A percentile compares a stretch with the other conserved stretches of the same genome.
These are phyloP conservation scores for Clavulina sp. DNA, from an alignment of 768 basidiomycete genomes.

Conservation along the genomic window DNA sequence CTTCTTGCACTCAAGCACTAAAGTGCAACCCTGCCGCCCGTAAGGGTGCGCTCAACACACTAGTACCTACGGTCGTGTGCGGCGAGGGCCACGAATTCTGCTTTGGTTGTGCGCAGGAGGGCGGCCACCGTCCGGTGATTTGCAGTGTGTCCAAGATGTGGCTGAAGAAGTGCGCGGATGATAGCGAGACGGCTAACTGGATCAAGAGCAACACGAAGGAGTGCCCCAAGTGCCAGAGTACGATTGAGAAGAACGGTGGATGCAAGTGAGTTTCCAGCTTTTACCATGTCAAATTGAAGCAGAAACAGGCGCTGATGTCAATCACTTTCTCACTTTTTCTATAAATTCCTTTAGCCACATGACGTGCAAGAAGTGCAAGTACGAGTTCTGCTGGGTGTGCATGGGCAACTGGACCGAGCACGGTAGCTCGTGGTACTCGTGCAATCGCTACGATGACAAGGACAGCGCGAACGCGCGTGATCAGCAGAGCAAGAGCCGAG, in stretches of 20 bases:
- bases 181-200: conserved; percentile 98
- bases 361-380: conserved; percentile 99
- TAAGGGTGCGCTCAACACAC: conserved; percentile 49
- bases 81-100: conserved; percentile 65
- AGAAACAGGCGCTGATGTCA: not conserved
- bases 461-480: conserved; percentile 75
- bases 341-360: conserved; percentile 56
- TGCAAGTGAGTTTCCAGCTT: conserved; percentile 67
- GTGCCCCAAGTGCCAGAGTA: conserved; percentile 87
- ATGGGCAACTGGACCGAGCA: conserved; percentile 99
- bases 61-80: conserved; percentile 84
- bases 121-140: conserved; percentile 81
- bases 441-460: conserved; percentile 94
- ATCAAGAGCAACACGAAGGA: conserved; percentile 99
- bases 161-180: conserved; percentile 94
- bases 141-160: conserved; percentile 82
- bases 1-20: conserved; percentile 86
- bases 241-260: conserved; percentile 99
- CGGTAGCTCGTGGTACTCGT: conserved; percentile 94
- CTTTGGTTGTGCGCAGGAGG: conserved; percentile 81
- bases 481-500: conserved; percentile 75
- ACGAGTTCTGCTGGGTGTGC: conserved; percentile 99
- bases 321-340: conserved; percentile 6
- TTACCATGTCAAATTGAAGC: not conserved
- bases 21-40: conserved; percentile 70